Evolutionary conservation across 208 protist species (phyloP).

Genomic region (Wallacemonas sp.): DNA sequence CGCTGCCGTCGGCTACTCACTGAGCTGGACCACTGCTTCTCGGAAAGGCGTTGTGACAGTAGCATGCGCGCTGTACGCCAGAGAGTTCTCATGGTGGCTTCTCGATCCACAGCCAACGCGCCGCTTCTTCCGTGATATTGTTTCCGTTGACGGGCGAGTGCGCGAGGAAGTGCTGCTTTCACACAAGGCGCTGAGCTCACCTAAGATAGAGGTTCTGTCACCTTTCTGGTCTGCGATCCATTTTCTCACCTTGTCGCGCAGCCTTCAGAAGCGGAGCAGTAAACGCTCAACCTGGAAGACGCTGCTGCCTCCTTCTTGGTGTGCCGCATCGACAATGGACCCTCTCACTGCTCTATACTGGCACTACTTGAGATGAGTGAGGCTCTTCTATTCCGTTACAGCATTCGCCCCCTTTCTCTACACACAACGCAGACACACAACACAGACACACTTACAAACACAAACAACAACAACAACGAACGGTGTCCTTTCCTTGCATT

Average conservation of each 20-base stretch:
- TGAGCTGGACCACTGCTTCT: constrained; percentile 3
- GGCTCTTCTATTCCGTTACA: too few species aligned
- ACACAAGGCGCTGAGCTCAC: not conserved
- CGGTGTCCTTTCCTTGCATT: too few species aligned
- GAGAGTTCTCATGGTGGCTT: constrained; percentile 36
- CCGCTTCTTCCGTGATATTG: constrained; percentile 40
- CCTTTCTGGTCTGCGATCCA: not conserved
- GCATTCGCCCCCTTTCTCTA: too few species aligned
- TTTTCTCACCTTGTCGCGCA: constrained; percentile 7
- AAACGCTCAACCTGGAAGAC: not conserved
- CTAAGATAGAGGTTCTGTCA: not conserved
- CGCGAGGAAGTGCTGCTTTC: constrained; percentile 11
- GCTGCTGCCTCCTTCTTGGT: not conserved
- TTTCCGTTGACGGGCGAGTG: constrained; percentile 26
- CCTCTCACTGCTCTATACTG: constrained; percentile 4
- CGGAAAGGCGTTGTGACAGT: constrained; percentile 7
- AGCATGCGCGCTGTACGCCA: constrained; percentile 24
- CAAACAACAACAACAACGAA: too few species aligned
- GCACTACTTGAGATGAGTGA: not conserved
- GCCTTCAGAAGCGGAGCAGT: not conserved
- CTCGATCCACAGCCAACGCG: constrained; percentile 23
- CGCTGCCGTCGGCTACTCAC: constrained; percentile 20
- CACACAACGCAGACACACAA: too few species aligned
- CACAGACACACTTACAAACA: too few species aligned
- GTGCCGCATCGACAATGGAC: not conserved